phyloP scores from a whole-genome alignment of 2,329 filamentous ascomycete species.

The Epichloe glyceriae region DNA sequence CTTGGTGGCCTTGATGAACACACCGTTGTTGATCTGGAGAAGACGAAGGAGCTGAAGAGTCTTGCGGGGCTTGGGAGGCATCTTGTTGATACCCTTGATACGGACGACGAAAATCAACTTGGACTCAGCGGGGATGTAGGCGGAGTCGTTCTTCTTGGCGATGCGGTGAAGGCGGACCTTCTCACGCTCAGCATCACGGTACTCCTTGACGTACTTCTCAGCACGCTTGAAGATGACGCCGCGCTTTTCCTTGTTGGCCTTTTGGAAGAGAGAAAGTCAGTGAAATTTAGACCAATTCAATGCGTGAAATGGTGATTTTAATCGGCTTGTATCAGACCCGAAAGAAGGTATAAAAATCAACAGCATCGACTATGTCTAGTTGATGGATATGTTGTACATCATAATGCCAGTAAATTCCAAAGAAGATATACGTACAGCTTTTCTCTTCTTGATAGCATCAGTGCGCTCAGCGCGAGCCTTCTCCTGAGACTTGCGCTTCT shows the following conservation, averaged over 20 bases:
- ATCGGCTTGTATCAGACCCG: slow-evolving; percentile 67
- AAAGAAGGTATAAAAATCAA: slow-evolving; percentile 96
- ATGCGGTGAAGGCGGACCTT: slow-evolving; percentile 86
- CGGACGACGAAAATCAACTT: slow-evolving; percentile 97
- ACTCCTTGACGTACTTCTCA: slow-evolving; percentile 99
- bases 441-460: slow-evolving; percentile 71
- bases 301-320: slow-evolving; percentile 7
- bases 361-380: slow-evolving; percentile 96
- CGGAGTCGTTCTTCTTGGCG: slow-evolving; percentile 83
- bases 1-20: slow-evolving; percentile 97
- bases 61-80: slow-evolving; percentile 99
- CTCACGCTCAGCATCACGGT: slow-evolving; percentile 96
- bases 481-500: slow-evolving; percentile 99
- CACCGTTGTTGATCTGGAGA: slow-evolving; percentile 99
- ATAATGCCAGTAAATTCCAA: slow-evolving; percentile 33
- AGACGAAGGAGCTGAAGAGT: slow-evolving; percentile 98
- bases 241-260: slow-evolving; percentile 99
- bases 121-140: slow-evolving; percentile 87
- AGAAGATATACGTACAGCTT: slow-evolving; percentile 61
- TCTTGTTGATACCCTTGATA: slow-evolving; percentile 99
- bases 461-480: slow-evolving; percentile 88
- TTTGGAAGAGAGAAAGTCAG: slow-evolving; percentile 25
- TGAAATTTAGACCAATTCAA: slow-evolving; percentile 21
- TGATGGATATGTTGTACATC: slow-evolving; percentile 84
- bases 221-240: slow-evolving; percentile 98